Base-by-base conservation (phyloP, 257 asterid species). In the Solanum appendiculatum region DNA sequence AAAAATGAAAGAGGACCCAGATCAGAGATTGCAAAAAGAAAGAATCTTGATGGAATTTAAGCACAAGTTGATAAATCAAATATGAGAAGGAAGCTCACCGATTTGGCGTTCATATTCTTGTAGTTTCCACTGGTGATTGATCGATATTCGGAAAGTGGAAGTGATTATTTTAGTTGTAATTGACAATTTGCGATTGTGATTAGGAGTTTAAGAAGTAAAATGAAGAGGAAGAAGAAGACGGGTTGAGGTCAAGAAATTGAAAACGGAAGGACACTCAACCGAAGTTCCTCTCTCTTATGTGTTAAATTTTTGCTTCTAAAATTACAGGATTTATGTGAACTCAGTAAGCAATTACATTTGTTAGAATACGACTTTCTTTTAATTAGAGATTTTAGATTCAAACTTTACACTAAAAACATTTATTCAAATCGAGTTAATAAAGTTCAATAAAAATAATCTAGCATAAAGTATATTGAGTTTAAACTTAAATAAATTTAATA, bases 101-200 rank as follows among this genome's bases (percentile, higher is more conserved):
- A 92, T 90, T 93, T 94, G 88, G 96, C 95, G 94, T 93, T 94
- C 95, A 94, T 91, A 94, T 91, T 90, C 91, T 60, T n/a, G 69
- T 93, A 91, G 93, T 94, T 94, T 70, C 95, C 96, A 91, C 93
- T 91, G 48, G 94, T 90, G 27, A 86, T 72, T 77, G 54, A 85
- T 84, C 84, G 2, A 70, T 33, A 34, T 18, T 8, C 2, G n/a
- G 39, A 39, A 39, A 74, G 15, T 34, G 51, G 37, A 77, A 42
- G 39, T 27, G 64, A 78, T 44, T 42, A 77, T 39, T 39, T 39
- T 36, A 51, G 64, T 56, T 21, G 13, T 56, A 27, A 56, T 56
- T 56, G 31, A 72, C 51, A 72, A 34, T 73, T 21, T 36, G 82
- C 27, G 82, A 36, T 36, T 21, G 81, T 5, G 83, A 75, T 77